A percentile compares a stretch with the other conserved stretches of the same genome.
Evolutionary conservation across 202 grass and related monocot species (phyloP).

Genomic region (Setaria italica): DNA sequence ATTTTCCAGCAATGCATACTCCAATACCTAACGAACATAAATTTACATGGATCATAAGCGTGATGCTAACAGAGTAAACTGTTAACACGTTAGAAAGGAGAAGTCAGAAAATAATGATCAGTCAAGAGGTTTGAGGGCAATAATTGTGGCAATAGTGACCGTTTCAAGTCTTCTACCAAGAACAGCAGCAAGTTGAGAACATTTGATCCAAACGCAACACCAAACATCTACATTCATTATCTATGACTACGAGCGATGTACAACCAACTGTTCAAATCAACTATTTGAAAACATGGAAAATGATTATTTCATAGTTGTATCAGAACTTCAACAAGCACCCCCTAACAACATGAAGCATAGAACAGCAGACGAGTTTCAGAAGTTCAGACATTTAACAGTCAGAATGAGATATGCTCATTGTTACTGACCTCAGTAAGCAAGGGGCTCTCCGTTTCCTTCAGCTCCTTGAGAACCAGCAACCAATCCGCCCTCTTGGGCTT

Average conservation of each 20-base stretch:
- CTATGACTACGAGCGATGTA: too few species aligned
- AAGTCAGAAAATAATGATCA: too few species aligned
- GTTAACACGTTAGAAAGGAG: not conserved
- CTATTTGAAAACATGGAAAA: not conserved
- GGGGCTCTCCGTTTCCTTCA: slow-evolving; percentile 52
- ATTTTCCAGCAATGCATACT: slow-evolving; percentile 66
- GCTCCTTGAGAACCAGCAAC: slow-evolving; percentile 71
- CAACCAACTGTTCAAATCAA: too few species aligned
- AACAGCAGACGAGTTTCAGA: slow-evolving; percentile 19
- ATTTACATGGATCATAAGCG: not conserved
- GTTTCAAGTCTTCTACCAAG: too few species aligned
- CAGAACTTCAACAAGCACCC: slow-evolving; percentile 24
- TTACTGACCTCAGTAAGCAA: slow-evolving; percentile 60
- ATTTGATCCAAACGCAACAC: too few species aligned
- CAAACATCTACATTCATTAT: too few species aligned
- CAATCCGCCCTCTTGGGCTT: slow-evolving; percentile 69
- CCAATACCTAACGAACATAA: slow-evolving; percentile 53
- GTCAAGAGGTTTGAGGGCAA: too few species aligned
- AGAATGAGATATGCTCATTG: not conserved
- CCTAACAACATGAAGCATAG: slow-evolving; percentile 21
- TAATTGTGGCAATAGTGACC: too few species aligned
- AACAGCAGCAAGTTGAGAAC: too few species aligned
- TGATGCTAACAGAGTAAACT: not conserved
- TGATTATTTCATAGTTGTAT: not conserved
- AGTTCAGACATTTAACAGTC: slow-evolving; percentile 17